Evolutionary conservation across 805 yeast species (phyloP), one percentile per base, ranked within the genome.

Genomic region (Myxozyma geophila): DNA sequence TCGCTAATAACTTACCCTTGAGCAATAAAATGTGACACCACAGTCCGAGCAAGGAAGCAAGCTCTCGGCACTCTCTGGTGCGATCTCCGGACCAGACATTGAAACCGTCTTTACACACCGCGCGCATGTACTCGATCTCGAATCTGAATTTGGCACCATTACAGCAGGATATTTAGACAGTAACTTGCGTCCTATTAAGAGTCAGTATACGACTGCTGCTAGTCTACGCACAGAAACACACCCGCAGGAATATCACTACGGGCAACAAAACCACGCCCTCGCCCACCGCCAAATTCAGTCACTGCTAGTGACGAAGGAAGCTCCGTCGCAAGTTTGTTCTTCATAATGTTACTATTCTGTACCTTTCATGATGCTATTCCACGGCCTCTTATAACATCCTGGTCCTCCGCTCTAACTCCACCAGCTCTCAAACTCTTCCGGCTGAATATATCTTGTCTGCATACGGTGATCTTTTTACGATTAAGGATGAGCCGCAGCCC

Each of bases 11-110:
- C 54, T 10, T n/a, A 60, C 62, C 39, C 23, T 47, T 1, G 65
- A 62, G 46, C 65, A 62, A 52, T 62, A 62, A 33, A 44, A 49
- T 12, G 65, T 57, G n/a, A 33, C 23, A 1, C 46, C 41, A 36
- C 65, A 62, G 9, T 43, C n/a, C 21, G 53, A 39, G 28, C 65
- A 62, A 8, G 58, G 21, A 21, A 47, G 35, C 47, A 62, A 17
- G 35, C 39, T 39, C 48, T 17, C 41, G 5, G 52, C 51, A 13
- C 55, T 37, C n/a, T 28, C 59, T 4, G 65, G 59, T 5, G 40
- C 44, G 12, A 56, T 17, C 1, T 17, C 46, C 19, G 44, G 46
- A 15, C 59, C 64, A 35, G 41, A 48, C 4, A 19, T 17, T 7
- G 53, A 15, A 9, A 44, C 43, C 7, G 59, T 35, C 23, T n/a